Conservation (phyloP, 2,329 filamentous ascomycete genomes). For the Cercospora sojina region DNA sequence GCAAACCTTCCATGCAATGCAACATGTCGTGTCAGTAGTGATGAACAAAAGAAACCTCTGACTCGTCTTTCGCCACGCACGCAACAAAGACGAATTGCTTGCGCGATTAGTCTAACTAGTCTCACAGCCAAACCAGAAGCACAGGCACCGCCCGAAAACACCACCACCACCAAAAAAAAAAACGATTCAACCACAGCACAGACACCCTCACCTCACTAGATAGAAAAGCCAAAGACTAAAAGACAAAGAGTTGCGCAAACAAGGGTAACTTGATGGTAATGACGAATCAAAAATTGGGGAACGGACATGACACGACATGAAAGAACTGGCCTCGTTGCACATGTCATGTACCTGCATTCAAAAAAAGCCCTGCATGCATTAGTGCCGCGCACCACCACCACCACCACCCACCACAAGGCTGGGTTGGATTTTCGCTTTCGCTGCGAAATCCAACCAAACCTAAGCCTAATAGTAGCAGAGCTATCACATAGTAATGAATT, state of each 20-base stretch:
- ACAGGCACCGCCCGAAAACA: constrained; percentile 7
- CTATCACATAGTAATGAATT: no score
- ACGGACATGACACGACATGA: background rate
- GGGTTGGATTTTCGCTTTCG: constrained; percentile 9
- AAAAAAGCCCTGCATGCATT: background rate
- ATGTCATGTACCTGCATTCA: constrained; percentile 3
- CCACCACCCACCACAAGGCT: constrained; percentile 2
- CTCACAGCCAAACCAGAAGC: constrained; percentile 1
- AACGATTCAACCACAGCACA: constrained; percentile 15
- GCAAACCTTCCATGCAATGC: background rate
- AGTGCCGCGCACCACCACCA: no score
- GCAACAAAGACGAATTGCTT: constrained; percentile 1
- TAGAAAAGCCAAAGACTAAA: no score
- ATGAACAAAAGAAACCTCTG: background rate
- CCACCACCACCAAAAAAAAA: background rate
- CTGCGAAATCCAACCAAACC: background rate
- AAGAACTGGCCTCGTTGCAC: background rate
- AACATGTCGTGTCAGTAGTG: no score
- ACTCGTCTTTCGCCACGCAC: background rate
- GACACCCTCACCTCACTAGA: background rate
- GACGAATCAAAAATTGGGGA: background rate
- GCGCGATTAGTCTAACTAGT: no score
- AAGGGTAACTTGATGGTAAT: no score
- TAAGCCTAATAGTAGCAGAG: no score
- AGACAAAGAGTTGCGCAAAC: constrained; percentile 1